These are phyloP conservation scores for Leccinellum rugosiceps DNA, from an alignment of 768 basidiomycete species.

Conservation along the genomic window DNA sequence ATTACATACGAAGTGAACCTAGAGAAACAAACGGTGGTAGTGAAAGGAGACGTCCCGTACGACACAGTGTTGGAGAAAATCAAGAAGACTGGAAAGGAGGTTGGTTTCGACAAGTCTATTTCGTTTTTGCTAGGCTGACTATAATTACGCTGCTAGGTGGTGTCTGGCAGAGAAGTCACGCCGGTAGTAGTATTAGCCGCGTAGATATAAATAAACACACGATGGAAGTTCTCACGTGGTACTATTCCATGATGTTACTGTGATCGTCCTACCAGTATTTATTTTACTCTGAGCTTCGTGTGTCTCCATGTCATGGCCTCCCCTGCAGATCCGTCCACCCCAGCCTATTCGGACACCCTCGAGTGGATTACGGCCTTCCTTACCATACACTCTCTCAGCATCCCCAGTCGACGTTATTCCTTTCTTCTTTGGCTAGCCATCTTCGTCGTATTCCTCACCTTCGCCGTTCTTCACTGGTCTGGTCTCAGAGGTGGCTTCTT, in stretches of 20 bases:
- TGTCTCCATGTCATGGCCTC: constrained; percentile 34
- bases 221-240: neutral
- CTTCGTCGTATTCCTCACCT: constrained; percentile 37
- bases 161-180: constrained; percentile 37
- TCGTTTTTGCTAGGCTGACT: neutral
- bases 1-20: constrained; percentile 58
- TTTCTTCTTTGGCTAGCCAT: constrained; percentile 60
- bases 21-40: constrained; percentile 68
- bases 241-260: neutral
- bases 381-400: constrained; percentile 51
- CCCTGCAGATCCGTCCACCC: constrained; percentile 28
- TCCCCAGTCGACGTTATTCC: constrained; percentile 50
- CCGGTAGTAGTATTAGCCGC: constrained; percentile 25
- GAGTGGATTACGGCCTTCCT: constrained; percentile 59
- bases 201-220: neutral
- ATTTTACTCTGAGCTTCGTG: neutral
- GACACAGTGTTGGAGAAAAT: constrained; percentile 70
- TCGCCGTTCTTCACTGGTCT: constrained; percentile 42
- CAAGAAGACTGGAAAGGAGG: constrained; percentile 92
- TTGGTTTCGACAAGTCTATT: constrained; percentile 18
- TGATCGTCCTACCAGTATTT: neutral
- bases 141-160: constrained; percentile 26
- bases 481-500: constrained; percentile 39
- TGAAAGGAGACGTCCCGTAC: constrained; percentile 57
- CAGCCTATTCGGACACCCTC: constrained; percentile 40